A percentile compares a stretch with the other conserved stretches of the same genome.
Evolutionary conservation across 768 basidiomycete genomes (phyloP).

Genomic region (Termitomyces sp.): DNA sequence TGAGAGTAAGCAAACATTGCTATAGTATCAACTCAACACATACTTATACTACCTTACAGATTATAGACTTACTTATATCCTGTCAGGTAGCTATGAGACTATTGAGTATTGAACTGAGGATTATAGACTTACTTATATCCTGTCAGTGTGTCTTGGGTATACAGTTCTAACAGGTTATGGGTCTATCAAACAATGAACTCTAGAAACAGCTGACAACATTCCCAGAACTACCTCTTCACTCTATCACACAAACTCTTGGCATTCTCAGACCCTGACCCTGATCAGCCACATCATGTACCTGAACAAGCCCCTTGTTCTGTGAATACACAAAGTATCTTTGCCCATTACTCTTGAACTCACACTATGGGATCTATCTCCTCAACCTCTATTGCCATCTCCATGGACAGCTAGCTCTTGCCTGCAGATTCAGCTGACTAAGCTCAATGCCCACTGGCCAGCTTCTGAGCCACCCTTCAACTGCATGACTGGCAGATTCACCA

Average conservation of each 20-base stretch:
- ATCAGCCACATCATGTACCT: not conserved
- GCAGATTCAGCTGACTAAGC: not conserved
- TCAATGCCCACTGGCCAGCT: not conserved
- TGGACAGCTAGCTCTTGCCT: not conserved
- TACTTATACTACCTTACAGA: too few species aligned
- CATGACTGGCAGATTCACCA: too few species aligned
- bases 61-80: too few species aligned
- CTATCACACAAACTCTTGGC: not conserved
- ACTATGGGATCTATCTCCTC: not conserved
- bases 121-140: not conserved
- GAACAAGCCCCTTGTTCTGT: not conserved
- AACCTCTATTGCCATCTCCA: not conserved
- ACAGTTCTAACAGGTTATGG: not conserved
- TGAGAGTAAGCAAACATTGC: too few species aligned
- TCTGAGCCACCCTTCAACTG: too few species aligned
- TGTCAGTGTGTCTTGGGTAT: not conserved
- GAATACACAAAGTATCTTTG: not conserved
- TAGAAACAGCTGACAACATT: not conserved
- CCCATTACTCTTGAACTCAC: not conserved
- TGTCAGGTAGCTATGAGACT: too few species aligned
- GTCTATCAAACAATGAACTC: not conserved
- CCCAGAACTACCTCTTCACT: not conserved
- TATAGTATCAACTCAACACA: too few species aligned
- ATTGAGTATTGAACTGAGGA: not conserved
- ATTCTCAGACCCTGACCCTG: not conserved